Evolutionary conservation across 2,329 filamentous ascomycete species (phyloP).

Genomic region (Phyllosticta ampelicida): DNA sequence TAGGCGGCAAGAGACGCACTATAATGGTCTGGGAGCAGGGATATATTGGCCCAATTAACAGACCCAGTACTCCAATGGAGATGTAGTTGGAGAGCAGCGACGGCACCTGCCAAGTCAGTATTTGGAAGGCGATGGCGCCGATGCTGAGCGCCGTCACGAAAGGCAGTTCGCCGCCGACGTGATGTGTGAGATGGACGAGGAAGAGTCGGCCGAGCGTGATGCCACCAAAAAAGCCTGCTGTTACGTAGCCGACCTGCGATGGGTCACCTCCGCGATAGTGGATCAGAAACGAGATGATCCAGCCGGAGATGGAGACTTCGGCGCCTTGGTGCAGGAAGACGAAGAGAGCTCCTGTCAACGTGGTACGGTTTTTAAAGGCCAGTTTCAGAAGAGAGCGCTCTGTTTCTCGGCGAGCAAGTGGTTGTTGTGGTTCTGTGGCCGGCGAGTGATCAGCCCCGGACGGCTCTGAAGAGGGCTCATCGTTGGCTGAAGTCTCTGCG

Average conservation of each 20-base stretch:
- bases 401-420: slow-evolving; percentile 15
- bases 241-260: slow-evolving; percentile 66
- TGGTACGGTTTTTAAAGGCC: slow-evolving; percentile 44
- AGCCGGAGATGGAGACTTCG: slow-evolving; percentile 74
- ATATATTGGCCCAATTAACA: slow-evolving; percentile 69
- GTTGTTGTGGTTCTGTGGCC: neutral
- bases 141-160: slow-evolving; percentile 54
- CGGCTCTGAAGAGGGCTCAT: slow-evolving; percentile 18
- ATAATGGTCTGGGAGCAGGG: slow-evolving; percentile 60
- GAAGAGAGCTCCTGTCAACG: slow-evolving; percentile 66
- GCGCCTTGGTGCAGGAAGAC: slow-evolving; percentile 81
- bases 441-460: slow-evolving; percentile 17
- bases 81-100: slow-evolving; percentile 50
- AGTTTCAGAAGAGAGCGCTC: slow-evolving; percentile 40
- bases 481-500: neutral
- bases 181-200: slow-evolving; percentile 54
- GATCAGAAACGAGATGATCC: slow-evolving; percentile 80
- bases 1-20: slow-evolving; percentile 46
- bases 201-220: slow-evolving; percentile 68
- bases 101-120: slow-evolving; percentile 70
- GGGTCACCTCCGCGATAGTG: slow-evolving; percentile 59
- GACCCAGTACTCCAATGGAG: slow-evolving; percentile 50
- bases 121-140: slow-evolving; percentile 55
- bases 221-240: slow-evolving; percentile 56
- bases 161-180: slow-evolving; percentile 53